phyloP scores from a whole-genome alignment of 2,329 filamentous ascomycete genomes.

The Monosporascus sp. region DNA sequence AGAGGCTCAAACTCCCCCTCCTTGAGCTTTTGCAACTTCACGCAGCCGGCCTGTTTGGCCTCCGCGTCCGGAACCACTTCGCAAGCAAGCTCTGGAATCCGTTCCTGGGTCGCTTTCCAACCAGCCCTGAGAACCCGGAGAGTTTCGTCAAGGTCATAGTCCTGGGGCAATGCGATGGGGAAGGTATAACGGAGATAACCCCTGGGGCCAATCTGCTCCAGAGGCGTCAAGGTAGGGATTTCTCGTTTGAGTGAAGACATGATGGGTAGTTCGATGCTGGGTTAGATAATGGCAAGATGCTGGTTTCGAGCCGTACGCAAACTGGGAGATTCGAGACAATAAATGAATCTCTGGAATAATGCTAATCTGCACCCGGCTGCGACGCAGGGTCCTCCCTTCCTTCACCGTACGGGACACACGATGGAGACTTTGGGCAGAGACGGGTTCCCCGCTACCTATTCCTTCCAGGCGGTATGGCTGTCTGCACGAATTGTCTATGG shows the following conservation, averaged over 20 bases:
- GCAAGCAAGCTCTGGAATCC: conserved; percentile 25
- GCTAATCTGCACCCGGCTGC: no score
- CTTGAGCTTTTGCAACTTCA: conserved; percentile 24
- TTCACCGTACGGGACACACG: no score
- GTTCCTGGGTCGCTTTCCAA: conserved; percentile 22
- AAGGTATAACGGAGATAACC: conserved; percentile 30
- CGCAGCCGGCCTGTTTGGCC: conserved; percentile 25
- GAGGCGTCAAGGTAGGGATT: conserved; percentile 18
- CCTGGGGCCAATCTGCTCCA: conserved; percentile 30
- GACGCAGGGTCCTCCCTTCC: no score
- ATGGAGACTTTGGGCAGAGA: no score
- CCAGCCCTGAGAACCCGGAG: conserved; percentile 22
- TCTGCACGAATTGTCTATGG: no score
- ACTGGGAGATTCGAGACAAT: no score
- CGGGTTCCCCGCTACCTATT: no score
- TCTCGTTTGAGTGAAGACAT: neutral
- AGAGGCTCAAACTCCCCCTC: conserved; percentile 20
- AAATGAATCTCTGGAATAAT: no score
- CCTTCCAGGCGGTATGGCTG: no score
- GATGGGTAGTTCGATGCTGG: no score
- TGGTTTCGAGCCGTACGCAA: no score
- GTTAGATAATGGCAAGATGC: no score
- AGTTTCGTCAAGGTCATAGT: conserved; percentile 24
- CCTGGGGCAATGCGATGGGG: conserved; percentile 26
- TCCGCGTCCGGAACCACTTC: conserved; percentile 27